Base-by-base conservation (phyloP, 257 asterid genomes). In the Nicotiana otophora region DNA sequence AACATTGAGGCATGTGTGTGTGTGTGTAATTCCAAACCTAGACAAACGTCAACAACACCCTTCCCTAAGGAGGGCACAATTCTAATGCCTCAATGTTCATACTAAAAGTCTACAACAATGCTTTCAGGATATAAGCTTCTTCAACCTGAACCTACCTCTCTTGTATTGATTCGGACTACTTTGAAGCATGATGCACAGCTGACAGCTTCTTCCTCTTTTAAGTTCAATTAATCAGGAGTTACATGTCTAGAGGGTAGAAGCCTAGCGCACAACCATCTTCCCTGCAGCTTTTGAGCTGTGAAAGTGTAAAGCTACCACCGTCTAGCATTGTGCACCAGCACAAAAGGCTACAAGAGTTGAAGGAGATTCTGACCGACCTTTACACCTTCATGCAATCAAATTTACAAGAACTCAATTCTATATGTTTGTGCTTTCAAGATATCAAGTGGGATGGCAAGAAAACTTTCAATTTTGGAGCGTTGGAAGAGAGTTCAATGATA, bases 391-490 rank as follows among this genome's bases (percentile, higher is more conserved):
- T 8, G 80, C 10, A 8, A 51, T 5, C 28, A 75, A 26, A 42
- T 46, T 51, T 76, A 48, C 75, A 75, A 77, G 63, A 77, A 19
- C 10, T 55, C 48, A 30, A 39, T 42, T 64, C 36, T 28, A 66
- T 23, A 15, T 63, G 55, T 81, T n/a, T 16, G 26, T 4, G 61
- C 57, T 70, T 30, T 30, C 82, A 84, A 11, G 91, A 83, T 75
- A 82, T 80, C 85, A 90, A 83, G 20, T 84, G 88, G 2, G 89
- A 67, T 63, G 97, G 89, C 88, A 96, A 83, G 83, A 88, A 96
- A 58, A 94, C 87, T 81, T 90, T 92, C 86, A 96, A 88, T 10
- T 16, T 39, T 3, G 99, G 98, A 82, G 97, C 97, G 74, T 82
- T 75, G 26, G 94, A 78, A 82, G 99, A 93, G 30, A 96, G 90